Evolutionary conservation across 345 rosid species (phyloP).

Genomic region (Corymbia maculata): DNA sequence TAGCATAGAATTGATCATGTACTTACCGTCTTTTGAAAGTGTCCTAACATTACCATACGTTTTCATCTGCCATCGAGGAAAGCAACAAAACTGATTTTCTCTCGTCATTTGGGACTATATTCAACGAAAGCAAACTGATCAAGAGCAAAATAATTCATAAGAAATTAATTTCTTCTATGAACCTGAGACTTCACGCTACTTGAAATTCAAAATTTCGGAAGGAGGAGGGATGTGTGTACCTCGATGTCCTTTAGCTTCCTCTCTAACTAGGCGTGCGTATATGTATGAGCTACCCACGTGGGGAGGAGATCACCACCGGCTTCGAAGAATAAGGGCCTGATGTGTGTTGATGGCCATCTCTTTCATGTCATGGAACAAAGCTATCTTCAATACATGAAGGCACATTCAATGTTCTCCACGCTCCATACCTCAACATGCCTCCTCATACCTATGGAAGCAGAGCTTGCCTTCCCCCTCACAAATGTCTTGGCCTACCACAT

Average conservation of each 20-base stretch:
- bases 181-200: not conserved
- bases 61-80: not conserved
- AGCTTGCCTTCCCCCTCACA: not conserved
- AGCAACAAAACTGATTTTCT: not conserved
- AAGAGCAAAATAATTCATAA: not conserved
- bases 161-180: not conserved
- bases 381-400: not conserved
- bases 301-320: not conserved
- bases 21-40: not conserved
- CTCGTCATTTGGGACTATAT: not conserved
- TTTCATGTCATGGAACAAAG: not conserved
- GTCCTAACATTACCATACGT: not conserved
- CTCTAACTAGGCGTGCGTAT: no score
- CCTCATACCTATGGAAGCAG: not conserved
- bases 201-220: not conserved
- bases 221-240: not conserved
- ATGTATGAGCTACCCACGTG: not conserved
- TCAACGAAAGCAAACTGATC: not conserved
- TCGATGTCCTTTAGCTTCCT: not conserved
- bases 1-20: not conserved
- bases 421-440: no score
- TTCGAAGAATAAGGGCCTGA: not conserved
- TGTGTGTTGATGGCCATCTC: not conserved
- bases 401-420: not conserved
- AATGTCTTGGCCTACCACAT: not conserved